A percentile compares a stretch with the other conserved stretches of the same genome.
phyloP scores from a whole-genome alignment of 2,329 filamentous ascomycete genomes.

The Capronia americana region DNA sequence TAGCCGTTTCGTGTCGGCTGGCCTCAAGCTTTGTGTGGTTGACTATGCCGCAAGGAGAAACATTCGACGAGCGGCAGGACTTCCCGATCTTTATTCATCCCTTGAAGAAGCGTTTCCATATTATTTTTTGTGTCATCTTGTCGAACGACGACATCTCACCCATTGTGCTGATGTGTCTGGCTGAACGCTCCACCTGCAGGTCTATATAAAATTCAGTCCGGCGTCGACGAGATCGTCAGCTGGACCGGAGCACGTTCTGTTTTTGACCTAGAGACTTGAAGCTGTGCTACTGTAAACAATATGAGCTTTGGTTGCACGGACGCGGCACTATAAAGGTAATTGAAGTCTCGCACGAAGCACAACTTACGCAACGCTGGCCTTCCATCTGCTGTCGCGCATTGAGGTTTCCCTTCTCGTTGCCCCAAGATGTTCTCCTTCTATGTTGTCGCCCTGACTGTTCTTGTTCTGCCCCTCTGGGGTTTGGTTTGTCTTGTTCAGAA shows the following conservation, averaged over 20 bases:
- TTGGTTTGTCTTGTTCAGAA: slow-evolving; percentile 16
- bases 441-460: not conserved
- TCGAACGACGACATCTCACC: not conserved
- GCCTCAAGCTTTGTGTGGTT: no score
- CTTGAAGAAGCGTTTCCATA: not conserved
- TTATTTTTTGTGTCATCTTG: not conserved
- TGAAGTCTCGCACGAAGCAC: no score
- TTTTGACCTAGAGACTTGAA: not conserved
- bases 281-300: not conserved
- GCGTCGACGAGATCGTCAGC: not conserved
- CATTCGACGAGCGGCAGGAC: not conserved
- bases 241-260: not conserved
- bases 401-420: not conserved
- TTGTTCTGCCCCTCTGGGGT: slow-evolving; percentile 13
- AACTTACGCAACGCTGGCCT: not conserved
- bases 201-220: not conserved
- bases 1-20: no score
- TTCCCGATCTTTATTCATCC: not conserved
- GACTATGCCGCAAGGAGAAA: not conserved
- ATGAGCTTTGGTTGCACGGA: not conserved
- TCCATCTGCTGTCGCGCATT: not conserved
- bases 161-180: not conserved
- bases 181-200: not conserved
- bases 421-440: slow-evolving; percentile 4
- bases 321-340: no score